phyloP scores from a whole-genome alignment of 2,329 filamentous ascomycete species.

The Sporothrix globosa region DNA sequence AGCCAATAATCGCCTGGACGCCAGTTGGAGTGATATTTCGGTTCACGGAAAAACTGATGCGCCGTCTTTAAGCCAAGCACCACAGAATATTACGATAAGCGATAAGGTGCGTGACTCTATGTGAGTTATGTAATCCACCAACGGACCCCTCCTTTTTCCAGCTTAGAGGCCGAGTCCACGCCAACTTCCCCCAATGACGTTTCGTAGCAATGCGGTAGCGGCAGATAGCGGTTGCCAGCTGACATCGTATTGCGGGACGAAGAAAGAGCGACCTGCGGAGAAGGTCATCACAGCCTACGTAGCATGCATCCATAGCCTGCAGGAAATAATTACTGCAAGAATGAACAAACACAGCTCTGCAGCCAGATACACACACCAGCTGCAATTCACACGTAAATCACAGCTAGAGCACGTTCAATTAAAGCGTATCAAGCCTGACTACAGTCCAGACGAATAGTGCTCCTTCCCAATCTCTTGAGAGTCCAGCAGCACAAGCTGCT shows the following conservation, averaged over 20 bases:
- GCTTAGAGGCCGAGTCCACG: neutral
- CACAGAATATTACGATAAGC: slow-evolving; percentile 16
- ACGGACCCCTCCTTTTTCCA: slow-evolving; percentile 25
- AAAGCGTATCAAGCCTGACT: neutral
- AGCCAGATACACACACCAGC: neutral
- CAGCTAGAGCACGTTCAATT: neutral
- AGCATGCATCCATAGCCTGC: neutral
- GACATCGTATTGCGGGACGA: slow-evolving; percentile 23
- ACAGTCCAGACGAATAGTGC: neutral
- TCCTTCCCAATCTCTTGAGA: slow-evolving; percentile 6
- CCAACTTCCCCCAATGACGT: slow-evolving; percentile 12
- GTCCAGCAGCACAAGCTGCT: neutral
- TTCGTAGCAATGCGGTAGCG: neutral
- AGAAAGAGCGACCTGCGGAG: slow-evolving; percentile 24
- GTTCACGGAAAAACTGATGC: slow-evolving; percentile 26
- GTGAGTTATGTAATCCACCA: slow-evolving; percentile 1
- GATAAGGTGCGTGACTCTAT: neutral
- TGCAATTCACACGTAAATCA: slow-evolving; percentile 16
- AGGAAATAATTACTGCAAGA: slow-evolving; percentile 14
- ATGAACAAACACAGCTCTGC: neutral
- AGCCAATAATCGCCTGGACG: neutral
- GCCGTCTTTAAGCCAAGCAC: neutral
- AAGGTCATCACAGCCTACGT: neutral
- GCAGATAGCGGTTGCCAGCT: slow-evolving; percentile 1
- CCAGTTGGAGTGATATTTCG: neutral